Evolutionary conservation across 345 rosid species (phyloP).

Genomic region (Brassica rapa): DNA sequence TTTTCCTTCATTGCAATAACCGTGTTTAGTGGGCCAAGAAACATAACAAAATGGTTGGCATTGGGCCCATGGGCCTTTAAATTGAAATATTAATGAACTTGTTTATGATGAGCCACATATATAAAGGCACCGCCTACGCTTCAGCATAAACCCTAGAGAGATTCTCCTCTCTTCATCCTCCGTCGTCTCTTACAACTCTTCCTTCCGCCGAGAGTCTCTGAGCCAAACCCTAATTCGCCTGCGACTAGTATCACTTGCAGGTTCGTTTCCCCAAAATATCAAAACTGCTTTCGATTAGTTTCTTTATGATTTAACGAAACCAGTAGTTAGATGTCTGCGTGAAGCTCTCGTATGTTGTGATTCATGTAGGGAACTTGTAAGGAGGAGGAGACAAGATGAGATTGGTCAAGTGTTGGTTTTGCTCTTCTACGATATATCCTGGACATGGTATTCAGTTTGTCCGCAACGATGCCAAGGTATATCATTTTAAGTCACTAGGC

Average conservation of each 20-base stretch:
- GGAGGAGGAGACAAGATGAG: slow-evolving; percentile 57
- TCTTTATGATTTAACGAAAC: background rate
- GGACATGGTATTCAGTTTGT: slow-evolving; percentile 90
- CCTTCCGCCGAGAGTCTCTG: background rate
- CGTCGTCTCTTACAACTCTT: slow-evolving; percentile 4
- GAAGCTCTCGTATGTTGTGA: background rate
- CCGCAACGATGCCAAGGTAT: slow-evolving; percentile 88
- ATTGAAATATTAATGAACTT: background rate
- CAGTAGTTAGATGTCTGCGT: background rate
- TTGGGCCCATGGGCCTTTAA: slow-evolving; percentile 3
- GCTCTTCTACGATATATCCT: slow-evolving; percentile 87
- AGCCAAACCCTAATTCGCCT: background rate
- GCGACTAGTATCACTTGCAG: slow-evolving; percentile 11
- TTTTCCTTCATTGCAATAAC: background rate
- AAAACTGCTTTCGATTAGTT: background rate
- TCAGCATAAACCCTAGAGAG: slow-evolving; percentile 24
- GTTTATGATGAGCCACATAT: background rate
- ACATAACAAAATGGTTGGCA: background rate
- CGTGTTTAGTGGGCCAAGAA: background rate
- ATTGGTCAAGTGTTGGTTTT: slow-evolving; percentile 92
- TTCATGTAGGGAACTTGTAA: background rate
- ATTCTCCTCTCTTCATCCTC: background rate
- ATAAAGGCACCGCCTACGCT: background rate
- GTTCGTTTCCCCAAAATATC: background rate
- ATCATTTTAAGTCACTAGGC: background rate